A percentile compares a stretch with the other conserved stretches of the same genome.
These are phyloP conservation scores for Penicillium sp. DNA, from an alignment of 2,329 filamentous ascomycete genomes.

Conservation along the genomic window DNA sequence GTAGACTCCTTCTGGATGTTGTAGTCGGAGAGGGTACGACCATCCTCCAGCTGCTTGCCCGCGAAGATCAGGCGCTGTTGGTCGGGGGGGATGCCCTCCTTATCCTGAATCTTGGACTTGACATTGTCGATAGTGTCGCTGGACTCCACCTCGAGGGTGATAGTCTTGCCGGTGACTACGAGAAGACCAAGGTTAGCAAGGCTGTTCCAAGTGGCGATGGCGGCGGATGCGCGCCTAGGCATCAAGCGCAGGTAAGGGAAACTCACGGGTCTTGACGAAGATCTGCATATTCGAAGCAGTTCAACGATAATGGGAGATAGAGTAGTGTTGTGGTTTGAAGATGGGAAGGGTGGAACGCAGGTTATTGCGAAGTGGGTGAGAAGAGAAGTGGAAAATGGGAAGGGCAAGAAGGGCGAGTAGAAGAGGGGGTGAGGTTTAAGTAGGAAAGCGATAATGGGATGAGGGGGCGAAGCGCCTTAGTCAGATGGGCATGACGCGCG, in stretches of 20 bases:
- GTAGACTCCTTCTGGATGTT: slow-evolving; percentile 67
- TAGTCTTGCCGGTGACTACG: slow-evolving; percentile 55
- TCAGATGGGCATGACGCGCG: slow-evolving; percentile 29
- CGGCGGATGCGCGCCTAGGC: slow-evolving; percentile 9
- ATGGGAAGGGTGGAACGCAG: slow-evolving; percentile 9
- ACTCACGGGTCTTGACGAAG: slow-evolving; percentile 94
- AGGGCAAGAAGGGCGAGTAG: slow-evolving; percentile 26
- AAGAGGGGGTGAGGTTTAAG: slow-evolving; percentile 30
- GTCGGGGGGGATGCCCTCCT: slow-evolving; percentile 63
- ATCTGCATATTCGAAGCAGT: slow-evolving; percentile 76
- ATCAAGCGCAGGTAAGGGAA: slow-evolving; percentile 29
- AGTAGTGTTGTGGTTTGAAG: slow-evolving; percentile 17
- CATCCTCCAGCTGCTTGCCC: slow-evolving; percentile 62
- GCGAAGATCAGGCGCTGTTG: slow-evolving; percentile 63
- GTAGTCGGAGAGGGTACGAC: slow-evolving; percentile 59
- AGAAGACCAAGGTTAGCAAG: neutral
- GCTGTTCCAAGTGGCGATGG: slow-evolving; percentile 14
- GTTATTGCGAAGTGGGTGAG: slow-evolving; percentile 18
- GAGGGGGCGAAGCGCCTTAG: slow-evolving; percentile 27
- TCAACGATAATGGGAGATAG: slow-evolving; percentile 13
- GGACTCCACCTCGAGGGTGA: slow-evolving; percentile 56
- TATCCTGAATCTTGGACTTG: slow-evolving; percentile 63
- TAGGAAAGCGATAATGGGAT: slow-evolving; percentile 17
- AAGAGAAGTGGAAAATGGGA: slow-evolving; percentile 20
- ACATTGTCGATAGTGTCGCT: slow-evolving; percentile 57